phyloP scores from a whole-genome alignment of 768 basidiomycete species.

The Leccinum variicolor region DNA sequence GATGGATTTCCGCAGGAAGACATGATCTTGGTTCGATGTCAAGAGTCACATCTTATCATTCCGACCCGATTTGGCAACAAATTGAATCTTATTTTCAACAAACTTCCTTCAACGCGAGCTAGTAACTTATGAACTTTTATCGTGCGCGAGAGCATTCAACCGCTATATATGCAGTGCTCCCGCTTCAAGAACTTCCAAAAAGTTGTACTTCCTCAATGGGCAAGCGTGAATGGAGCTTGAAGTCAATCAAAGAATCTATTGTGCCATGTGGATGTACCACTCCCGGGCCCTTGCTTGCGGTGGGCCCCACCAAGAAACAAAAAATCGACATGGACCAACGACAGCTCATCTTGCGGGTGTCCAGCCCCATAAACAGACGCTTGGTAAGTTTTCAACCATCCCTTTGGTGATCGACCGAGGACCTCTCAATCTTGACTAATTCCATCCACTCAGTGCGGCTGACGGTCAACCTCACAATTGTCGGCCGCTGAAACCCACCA shows the following conservation, averaged over 20 bases:
- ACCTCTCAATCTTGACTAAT: slow-evolving; percentile 1
- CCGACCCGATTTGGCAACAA: neutral
- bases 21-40: slow-evolving; percentile 17
- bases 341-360: neutral
- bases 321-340: neutral
- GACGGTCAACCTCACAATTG: slow-evolving; percentile 8
- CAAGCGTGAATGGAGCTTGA: neutral
- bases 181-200: neutral
- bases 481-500: slow-evolving; percentile 6
- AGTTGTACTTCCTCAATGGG: neutral
- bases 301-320: neutral
- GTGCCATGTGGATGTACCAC: neutral
- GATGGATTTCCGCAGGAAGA: slow-evolving; percentile 64
- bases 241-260: no score
- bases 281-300: neutral
- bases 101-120: neutral
- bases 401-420: neutral
- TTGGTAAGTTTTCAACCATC: slow-evolving; percentile 4
- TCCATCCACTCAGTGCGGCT: slow-evolving; percentile 3
- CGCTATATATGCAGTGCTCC: neutral
- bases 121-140: neutral
- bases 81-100: no score
- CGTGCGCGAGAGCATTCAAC: neutral
- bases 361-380: neutral
- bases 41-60: neutral